Percentiles rank a stretch among this genome's conserved stretches.
Conservation (phyloP, 2,329 filamentous ascomycete genomes). For the Gyromitra esculenta region DNA sequence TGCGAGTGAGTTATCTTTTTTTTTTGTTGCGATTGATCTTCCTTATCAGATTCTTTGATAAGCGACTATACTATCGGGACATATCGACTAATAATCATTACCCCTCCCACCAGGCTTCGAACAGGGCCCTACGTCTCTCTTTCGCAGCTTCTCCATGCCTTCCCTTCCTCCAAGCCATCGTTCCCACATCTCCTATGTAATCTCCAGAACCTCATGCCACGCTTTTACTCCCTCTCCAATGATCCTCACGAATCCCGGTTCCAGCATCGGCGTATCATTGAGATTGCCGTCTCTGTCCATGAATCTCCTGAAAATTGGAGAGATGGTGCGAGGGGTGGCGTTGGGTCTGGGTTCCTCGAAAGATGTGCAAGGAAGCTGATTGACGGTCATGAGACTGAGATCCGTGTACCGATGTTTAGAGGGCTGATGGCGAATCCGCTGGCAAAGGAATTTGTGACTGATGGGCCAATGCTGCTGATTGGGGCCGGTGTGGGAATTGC, state of each 20-base stretch:
- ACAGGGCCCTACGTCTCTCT: slow-evolving; percentile 88
- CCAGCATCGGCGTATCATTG: slow-evolving; percentile 80
- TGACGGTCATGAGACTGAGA: slow-evolving; percentile 67
- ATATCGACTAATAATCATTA: slow-evolving; percentile 38
- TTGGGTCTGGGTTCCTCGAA: slow-evolving; percentile 94
- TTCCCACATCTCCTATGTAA: slow-evolving; percentile 81
- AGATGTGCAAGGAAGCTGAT: slow-evolving; percentile 79
- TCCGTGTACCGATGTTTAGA: slow-evolving; percentile 96
- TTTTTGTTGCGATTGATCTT: slow-evolving; percentile 48
- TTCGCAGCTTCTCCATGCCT: slow-evolving; percentile 85
- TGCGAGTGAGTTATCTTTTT: slow-evolving; percentile 70
- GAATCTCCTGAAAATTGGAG: slow-evolving; percentile 80
- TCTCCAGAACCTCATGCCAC: slow-evolving; percentile 90
- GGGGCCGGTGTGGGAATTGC: slow-evolving; percentile 96
- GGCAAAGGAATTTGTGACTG: slow-evolving; percentile 87
- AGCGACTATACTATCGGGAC: neutral
- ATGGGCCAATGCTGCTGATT: slow-evolving; percentile 97
- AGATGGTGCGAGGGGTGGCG: slow-evolving; percentile 76
- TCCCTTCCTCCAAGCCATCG: slow-evolving; percentile 89
- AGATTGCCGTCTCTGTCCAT: slow-evolving; percentile 96
- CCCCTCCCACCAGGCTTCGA: slow-evolving; percentile 66
- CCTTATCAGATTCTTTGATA: slow-evolving; percentile 54
- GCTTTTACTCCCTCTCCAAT: slow-evolving; percentile 97
- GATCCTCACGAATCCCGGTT: slow-evolving; percentile 84
- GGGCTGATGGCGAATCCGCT: slow-evolving; percentile 97